These are phyloP conservation scores for Epichloe elymi DNA, from an alignment of 2,329 filamentous ascomycete species.

Conservation along the genomic window DNA sequence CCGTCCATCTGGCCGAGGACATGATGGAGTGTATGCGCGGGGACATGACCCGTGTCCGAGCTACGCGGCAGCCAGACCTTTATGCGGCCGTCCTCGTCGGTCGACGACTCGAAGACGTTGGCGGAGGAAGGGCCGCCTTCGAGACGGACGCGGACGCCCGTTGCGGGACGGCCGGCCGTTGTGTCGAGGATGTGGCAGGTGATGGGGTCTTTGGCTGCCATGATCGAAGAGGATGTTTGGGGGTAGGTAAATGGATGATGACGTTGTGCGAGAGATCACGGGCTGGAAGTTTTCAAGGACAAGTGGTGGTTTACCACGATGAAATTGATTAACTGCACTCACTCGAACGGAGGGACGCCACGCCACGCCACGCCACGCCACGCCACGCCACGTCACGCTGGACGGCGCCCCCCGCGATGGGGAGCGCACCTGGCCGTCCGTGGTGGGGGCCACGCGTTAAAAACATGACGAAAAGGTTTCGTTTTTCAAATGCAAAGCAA, in stretches of 20 bases:
- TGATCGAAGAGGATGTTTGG: not conserved
- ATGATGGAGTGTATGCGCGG: slow-evolving; percentile 44
- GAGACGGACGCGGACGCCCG: slow-evolving; percentile 53
- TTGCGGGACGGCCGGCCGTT: slow-evolving; percentile 55
- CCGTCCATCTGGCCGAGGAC: slow-evolving; percentile 32
- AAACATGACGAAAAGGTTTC: too few species aligned
- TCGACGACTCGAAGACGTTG: slow-evolving; percentile 46
- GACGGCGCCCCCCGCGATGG: not conserved
- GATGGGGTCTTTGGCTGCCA: slow-evolving; percentile 46
- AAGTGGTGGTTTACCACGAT: too few species aligned
- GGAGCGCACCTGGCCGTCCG: not conserved
- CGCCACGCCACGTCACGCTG: not conserved
- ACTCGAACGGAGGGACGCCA: too few species aligned
- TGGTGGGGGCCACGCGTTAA: not conserved
- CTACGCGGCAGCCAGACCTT: slow-evolving; percentile 52
- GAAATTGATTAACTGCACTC: not conserved
- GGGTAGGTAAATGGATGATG: not conserved
- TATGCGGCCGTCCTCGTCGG: slow-evolving; percentile 66
- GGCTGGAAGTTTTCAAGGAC: too few species aligned
- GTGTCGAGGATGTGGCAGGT: slow-evolving; percentile 85
- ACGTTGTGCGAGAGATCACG: not conserved
- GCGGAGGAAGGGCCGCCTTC: slow-evolving; percentile 22
- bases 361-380: not conserved
- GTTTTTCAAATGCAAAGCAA: too few species aligned
- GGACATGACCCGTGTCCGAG: slow-evolving; percentile 38